Evolutionary conservation across 2,329 filamentous ascomycete genomes (phyloP).

Genomic region (Hymenoscyphus occultus): DNA sequence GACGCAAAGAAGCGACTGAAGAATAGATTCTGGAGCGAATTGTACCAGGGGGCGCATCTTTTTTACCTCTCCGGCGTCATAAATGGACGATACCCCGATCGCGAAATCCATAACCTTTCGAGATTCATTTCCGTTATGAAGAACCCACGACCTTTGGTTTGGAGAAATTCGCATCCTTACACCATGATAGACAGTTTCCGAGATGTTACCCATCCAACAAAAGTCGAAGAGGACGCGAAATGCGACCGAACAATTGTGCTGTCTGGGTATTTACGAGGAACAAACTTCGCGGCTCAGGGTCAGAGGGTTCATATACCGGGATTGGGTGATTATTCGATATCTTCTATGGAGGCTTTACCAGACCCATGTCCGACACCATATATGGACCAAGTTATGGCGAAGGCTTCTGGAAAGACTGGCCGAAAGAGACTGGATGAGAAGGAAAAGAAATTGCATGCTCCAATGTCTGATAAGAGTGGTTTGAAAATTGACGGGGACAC

Average conservation of each 20-base stretch:
- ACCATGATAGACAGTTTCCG: conserved; percentile 90
- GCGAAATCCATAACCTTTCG: conserved; percentile 92
- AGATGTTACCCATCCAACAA: conserved; percentile 89
- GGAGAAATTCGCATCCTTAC: conserved; percentile 96
- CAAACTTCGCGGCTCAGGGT: conserved; percentile 83
- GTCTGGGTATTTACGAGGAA: conserved; percentile 91
- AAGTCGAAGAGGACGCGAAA: conserved; percentile 82
- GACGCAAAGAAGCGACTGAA: conserved; percentile 96
- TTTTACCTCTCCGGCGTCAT: conserved; percentile 97
- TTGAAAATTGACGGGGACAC: conserved; percentile 96
- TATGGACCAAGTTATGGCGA: conserved; percentile 83
- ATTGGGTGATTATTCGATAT: conserved; percentile 81
- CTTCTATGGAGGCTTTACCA: conserved; percentile 80
- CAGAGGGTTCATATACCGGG: conserved; percentile 91
- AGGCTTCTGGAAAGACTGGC: conserved; percentile 77
- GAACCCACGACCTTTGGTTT: conserved; percentile 91
- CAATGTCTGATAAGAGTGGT: conserved; percentile 96
- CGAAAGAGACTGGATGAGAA: conserved; percentile 87
- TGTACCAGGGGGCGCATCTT: conserved; percentile 94
- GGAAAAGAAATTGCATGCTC: conserved; percentile 92
- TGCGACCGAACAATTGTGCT: conserved; percentile 89
- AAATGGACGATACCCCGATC: conserved; percentile 93
- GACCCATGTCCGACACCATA: conserved; percentile 94
- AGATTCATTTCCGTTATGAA: conserved; percentile 99
- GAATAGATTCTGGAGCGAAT: conserved; percentile 91